phyloP scores from a whole-genome alignment of 1,284 basidiomycete species.

The Cryptococcus amylolentus region DNA sequence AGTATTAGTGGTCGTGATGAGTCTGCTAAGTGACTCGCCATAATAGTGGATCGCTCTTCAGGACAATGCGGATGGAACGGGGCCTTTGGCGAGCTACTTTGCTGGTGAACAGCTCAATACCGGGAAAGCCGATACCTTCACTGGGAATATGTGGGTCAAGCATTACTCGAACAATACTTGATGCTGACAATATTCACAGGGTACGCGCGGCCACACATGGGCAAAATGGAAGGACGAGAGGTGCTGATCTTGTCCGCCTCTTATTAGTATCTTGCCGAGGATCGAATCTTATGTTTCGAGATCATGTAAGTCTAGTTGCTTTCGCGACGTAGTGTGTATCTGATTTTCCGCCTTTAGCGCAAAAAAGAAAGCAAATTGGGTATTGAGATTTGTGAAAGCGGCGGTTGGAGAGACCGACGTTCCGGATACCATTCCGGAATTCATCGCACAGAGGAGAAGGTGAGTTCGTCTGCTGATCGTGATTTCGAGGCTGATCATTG shows the following conservation, averaged over 20 bases:
- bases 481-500: background rate
- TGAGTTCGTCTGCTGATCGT: constrained; percentile 50
- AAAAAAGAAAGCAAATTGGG: constrained; percentile 84
- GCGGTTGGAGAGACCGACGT: constrained; percentile 97
- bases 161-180: background rate
- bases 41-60: constrained; percentile 54
- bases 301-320: constrained; percentile 57
- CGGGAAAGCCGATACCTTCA: constrained; percentile 90
- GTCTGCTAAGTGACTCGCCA: background rate
- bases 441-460: constrained; percentile 70
- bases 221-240: too few species aligned
- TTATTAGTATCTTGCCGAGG: constrained; percentile 39
- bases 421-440: constrained; percentile 88
- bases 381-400: constrained; percentile 92
- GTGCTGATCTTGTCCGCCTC: background rate
- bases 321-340: background rate
- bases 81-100: constrained; percentile 93
- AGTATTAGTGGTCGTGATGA: constrained; percentile 29
- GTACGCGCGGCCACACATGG: too few species aligned
- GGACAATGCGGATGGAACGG: constrained; percentile 78
- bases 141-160: constrained; percentile 57
- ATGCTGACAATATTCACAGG: background rate
- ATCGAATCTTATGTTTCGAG: constrained; percentile 96
- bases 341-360: constrained; percentile 52
- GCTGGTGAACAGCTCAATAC: constrained; percentile 91